Base-by-base conservation (phyloP, 257 asterid species). In the Echium plantagineum region DNA sequence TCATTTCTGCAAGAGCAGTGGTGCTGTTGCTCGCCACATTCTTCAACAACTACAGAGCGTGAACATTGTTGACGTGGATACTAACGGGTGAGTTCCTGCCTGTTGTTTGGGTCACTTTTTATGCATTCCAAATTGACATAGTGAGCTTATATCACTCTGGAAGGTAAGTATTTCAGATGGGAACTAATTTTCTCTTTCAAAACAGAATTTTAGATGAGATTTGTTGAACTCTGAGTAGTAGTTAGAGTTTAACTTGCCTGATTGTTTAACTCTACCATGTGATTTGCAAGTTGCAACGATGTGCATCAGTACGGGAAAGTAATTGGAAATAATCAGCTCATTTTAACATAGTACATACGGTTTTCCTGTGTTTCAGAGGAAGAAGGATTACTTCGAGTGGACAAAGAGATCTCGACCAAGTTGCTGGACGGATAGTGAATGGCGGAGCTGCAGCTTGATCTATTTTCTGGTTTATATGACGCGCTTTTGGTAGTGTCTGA, bases 341-440 rank as follows among this genome's bases (percentile, higher is more conserved):
- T 42, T 42, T 42, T 42, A 42, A 35, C 2, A 10, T 42, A 17
- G 16, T 42, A 42, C 49, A 10, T 42, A 42, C 7, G 54, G 9
- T 19, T n/a, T 6, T 62, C 18, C 18, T 30, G 59, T 58, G 67
- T 26, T 54, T 7, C 83, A 90, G 96, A 19, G 97, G 97, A 69
- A 80, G 97, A 63, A 84, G 63, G 61, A 90, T 90, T 79, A 90
- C 97, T 53, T 86, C 95, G 60, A 86, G 75, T 6, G 97, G 97
- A 21, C 93, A 77, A 49, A 60, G 95, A 72, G 97, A 90, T 70
- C 96, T 90, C 15, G 97, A 90, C 62, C 97, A 90, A 68, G 94
- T 90, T 60, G 95, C 97, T 38, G 97, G 97, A 61, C 81, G 86
- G 61, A 78, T 86, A 63, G 87, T 68, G 6, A 83, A 78, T 28